Percentiles rank a stretch among this genome's conserved stretches.
phyloP scores from a whole-genome alignment of 2,329 filamentous ascomycete genomes.

The Ophiostoma sp. region DNA sequence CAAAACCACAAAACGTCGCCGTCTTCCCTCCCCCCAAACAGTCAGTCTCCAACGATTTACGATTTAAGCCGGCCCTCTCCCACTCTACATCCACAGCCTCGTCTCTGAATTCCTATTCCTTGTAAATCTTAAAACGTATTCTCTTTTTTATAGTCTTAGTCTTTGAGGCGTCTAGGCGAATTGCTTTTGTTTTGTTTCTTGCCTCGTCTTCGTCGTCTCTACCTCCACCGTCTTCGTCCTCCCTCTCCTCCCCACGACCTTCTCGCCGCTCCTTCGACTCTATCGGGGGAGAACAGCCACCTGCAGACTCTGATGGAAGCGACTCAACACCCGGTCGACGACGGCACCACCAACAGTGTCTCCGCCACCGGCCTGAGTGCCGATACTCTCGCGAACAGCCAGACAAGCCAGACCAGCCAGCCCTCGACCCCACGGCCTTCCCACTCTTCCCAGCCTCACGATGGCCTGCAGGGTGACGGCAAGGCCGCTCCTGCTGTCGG shows the following conservation, averaged over 20 bases:
- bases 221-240: not conserved
- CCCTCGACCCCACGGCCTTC: not conserved
- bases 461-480: conserved; percentile 13
- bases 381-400: not conserved
- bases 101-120: not conserved
- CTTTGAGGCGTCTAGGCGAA: conserved; percentile 11
- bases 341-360: conserved; percentile 18
- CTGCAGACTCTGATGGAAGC: conserved; percentile 25
- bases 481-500: not conserved
- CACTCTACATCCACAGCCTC: conserved; percentile 4
- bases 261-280: conserved; percentile 15
- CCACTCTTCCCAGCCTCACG: conserved; percentile 6
- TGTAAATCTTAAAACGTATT: conserved; percentile 16
- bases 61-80: not conserved
- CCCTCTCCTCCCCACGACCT: not conserved
- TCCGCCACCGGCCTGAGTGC: conserved; percentile 12
- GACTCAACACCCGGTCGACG: conserved; percentile 20
- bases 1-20: conserved; percentile 7
- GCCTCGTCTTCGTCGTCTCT: not conserved
- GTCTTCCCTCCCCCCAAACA: not conserved
- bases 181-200: conserved; percentile 18
- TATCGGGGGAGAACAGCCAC: conserved; percentile 17
- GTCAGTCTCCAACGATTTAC: not conserved
- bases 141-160: not conserved
- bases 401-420: not conserved